phyloP scores from a whole-genome alignment of 1,284 basidiomycete genomes.

The Fomitopsis palustris region DNA sequence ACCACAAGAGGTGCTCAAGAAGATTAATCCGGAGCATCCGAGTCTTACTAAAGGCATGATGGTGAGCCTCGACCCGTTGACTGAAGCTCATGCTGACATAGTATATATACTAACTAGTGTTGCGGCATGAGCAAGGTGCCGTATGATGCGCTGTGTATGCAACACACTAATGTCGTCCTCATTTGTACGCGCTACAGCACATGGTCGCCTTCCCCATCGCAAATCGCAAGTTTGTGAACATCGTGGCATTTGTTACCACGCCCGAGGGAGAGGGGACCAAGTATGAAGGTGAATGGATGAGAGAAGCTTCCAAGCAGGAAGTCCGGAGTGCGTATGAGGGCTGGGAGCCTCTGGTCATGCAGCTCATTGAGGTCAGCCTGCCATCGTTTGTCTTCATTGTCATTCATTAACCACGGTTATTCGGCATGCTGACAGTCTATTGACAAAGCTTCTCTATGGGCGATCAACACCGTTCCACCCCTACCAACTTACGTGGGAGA shows the following conservation, averaged over 20 bases:
- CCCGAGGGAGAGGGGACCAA: conserved; percentile 37
- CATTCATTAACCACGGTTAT: conserved; percentile 8
- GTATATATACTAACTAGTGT: conserved; percentile 16
- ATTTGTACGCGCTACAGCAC: conserved; percentile 18
- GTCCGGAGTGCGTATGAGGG: conserved; percentile 32
- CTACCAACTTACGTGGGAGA: conserved; percentile 24
- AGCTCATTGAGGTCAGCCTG: conserved; percentile 37
- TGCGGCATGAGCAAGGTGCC: conserved; percentile 30
- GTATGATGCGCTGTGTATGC: background rate
- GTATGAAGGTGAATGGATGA: conserved; percentile 43
- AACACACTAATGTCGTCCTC: background rate
- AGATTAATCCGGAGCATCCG: conserved; percentile 7
- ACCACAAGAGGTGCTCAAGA: conserved; percentile 1
- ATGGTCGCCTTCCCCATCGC: conserved; percentile 45
- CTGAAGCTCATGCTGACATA: background rate
- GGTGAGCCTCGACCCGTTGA: background rate
- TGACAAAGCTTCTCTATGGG: conserved; percentile 30
- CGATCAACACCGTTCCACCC: conserved; percentile 24
- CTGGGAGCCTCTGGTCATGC: conserved; percentile 47
- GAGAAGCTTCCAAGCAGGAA: conserved; percentile 32
- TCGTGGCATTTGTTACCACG: conserved; percentile 42
- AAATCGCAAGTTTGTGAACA: conserved; percentile 42
- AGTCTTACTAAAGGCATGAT: conserved; percentile 2
- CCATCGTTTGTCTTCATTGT: background rate
- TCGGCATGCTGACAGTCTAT: conserved; percentile 17